Conservation (phyloP, 176 grass and related monocot genomes). For the Raddia guianensis region DNA sequence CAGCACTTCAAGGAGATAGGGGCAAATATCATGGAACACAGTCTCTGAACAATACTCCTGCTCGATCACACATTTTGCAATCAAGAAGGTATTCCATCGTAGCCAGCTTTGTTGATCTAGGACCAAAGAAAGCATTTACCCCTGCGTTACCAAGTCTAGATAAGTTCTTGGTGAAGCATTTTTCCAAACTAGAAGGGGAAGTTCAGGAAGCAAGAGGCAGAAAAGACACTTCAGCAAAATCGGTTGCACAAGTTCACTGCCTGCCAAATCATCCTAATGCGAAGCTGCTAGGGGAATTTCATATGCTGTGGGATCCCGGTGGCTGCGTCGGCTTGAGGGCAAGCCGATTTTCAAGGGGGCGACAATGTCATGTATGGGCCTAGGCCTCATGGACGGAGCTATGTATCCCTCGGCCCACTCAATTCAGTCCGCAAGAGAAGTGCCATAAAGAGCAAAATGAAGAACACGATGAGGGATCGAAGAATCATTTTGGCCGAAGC, state of each 20-base stretch:
- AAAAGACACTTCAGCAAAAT: slow-evolving; percentile 33
- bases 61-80: slow-evolving; percentile 23
- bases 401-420: too few relatives aligned
- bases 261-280: too few relatives aligned
- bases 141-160: slow-evolving; percentile 72
- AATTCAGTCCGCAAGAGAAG: too few relatives aligned
- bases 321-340: too few relatives aligned
- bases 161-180: slow-evolving; percentile 82
- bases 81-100: slow-evolving; percentile 56
- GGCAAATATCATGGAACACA: slow-evolving; percentile 42
- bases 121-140: slow-evolving; percentile 49
- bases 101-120: slow-evolving; percentile 47
- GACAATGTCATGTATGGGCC: too few relatives aligned
- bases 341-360: too few relatives aligned
- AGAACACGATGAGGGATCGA: too few relatives aligned
- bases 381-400: too few relatives aligned
- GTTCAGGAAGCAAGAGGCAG: slow-evolving; percentile 61
- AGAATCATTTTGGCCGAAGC: too few relatives aligned
- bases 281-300: too few relatives aligned
- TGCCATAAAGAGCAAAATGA: too few relatives aligned
- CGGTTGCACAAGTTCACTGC: not conserved
- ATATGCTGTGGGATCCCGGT: too few relatives aligned
- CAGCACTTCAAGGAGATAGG: slow-evolving; percentile 67
- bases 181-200: slow-evolving; percentile 72
- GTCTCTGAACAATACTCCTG: not conserved